Evolutionary conservation across 176 grass and related monocot species (phyloP).

Genomic region (Aegilops tauschii): DNA sequence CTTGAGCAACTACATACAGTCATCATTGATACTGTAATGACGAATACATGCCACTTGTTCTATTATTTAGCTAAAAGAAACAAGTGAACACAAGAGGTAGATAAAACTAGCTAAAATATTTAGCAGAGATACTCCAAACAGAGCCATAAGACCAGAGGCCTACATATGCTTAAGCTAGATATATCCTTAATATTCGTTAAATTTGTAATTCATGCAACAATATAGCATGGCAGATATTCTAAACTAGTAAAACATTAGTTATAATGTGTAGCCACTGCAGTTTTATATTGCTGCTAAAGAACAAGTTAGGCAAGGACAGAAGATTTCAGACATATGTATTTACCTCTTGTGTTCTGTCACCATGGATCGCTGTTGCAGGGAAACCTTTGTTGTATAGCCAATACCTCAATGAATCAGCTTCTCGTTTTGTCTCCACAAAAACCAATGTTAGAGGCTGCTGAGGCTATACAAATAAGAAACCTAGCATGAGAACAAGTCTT

Average conservation of each 20-base stretch:
- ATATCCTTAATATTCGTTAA: neutral
- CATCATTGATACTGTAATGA: neutral
- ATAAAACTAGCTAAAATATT: neutral
- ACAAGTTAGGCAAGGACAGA: neutral
- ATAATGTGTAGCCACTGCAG: neutral
- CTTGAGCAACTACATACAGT: neutral
- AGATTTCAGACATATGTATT: neutral
- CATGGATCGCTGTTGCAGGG: slow-evolving; percentile 73
- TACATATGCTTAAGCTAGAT: neutral
- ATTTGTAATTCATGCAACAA: neutral
- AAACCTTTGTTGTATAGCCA: slow-evolving; percentile 65
- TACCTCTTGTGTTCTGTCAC: slow-evolving; percentile 50
- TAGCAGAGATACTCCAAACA: neutral
- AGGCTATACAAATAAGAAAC: slow-evolving; percentile 23
- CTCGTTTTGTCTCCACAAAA: slow-evolving; percentile 91
- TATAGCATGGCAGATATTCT: neutral
- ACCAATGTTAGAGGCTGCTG: slow-evolving; percentile 73
- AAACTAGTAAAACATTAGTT: neutral
- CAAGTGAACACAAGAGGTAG: neutral
- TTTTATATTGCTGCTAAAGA: neutral
- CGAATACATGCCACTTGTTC: neutral
- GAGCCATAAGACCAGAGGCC: neutral
- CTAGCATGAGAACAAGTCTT: neutral
- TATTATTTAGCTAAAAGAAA: neutral
- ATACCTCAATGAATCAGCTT: slow-evolving; percentile 60